A percentile compares a stretch with the other conserved stretches of the same genome.
These are phyloP conservation scores for Hypoxylon crocopeplum DNA, from an alignment of 495 filamentous ascomycete species.

Conservation along the genomic window DNA sequence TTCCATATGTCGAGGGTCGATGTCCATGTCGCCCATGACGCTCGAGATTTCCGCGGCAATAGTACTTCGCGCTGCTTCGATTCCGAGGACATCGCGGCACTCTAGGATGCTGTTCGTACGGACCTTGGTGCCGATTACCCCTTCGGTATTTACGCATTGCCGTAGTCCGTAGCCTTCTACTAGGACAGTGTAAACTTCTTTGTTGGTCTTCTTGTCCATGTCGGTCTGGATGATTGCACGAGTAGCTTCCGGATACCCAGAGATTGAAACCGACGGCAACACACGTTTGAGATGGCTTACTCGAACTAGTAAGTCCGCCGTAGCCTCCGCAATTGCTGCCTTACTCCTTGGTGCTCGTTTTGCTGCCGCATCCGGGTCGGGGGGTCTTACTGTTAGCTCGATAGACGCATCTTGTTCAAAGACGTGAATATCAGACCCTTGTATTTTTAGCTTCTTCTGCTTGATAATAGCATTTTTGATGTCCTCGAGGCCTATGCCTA, in stretches of 20 bases:
- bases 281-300: constrained; percentile 83
- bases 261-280: constrained; percentile 78
- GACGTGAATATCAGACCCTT: constrained; percentile 55
- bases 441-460: constrained; percentile 79
- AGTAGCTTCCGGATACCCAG: constrained; percentile 82
- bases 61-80: constrained; percentile 88
- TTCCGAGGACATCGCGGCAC: constrained; percentile 88
- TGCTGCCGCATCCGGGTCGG: constrained; percentile 51
- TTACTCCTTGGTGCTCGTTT: constrained; percentile 61
- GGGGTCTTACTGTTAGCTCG: constrained; percentile 63
- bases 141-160: constrained; percentile 89
- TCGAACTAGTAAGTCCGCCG: constrained; percentile 77
- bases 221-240: constrained; percentile 85
- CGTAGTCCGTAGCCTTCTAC: constrained; percentile 94
- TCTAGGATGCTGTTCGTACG: constrained; percentile 91
- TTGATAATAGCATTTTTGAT: constrained; percentile 75
- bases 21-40: constrained; percentile 92
- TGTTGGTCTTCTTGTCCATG: constrained; percentile 52
- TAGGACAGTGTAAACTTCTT: constrained; percentile 67
- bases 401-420: constrained; percentile 55
- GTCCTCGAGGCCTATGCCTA: constrained; percentile 73
- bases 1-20: constrained; percentile 98
- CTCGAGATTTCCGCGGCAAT: constrained; percentile 79
- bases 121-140: constrained; percentile 76
- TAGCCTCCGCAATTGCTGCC: constrained; percentile 54